Base-by-base conservation (phyloP, 495 filamentous ascomycete species). In the Penicillium coffeae region DNA sequence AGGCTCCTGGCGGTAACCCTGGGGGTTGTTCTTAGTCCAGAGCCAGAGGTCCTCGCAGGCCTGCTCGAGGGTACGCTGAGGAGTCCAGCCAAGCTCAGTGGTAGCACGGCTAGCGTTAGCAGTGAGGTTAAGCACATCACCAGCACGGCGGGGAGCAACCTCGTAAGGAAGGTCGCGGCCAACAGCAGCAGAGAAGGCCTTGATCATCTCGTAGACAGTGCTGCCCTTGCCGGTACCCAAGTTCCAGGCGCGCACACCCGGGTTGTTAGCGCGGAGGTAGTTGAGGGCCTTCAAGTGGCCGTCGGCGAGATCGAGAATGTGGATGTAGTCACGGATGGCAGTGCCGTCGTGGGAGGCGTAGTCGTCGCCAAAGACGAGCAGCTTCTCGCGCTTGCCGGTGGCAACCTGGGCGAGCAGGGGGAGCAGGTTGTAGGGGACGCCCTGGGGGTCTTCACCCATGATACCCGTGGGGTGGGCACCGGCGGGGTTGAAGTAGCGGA, bases 361-460 rank as follows among this genome's bases (percentile, higher is more conserved):
- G 76, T 98, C 93, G 58, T 92, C 87, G 44, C 93, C 93, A 66
- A 92, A 98, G 12, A 98, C 90, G 42, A 94, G 68, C 45, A 98
- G 76, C 75, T 96, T 97, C 62, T 95, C 89, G 51, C 93, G 82
- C 67, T 95, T 90, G 50, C 93, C 94, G 21, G 92, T 89, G 27
- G 93, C 93, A 13, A 98, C 93, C 72, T 97, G 93, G 30, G 90
- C 93, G 21, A 97, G 79, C 51, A 98, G 76, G 7, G 93, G 93
- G 16, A 98, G 82, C 48, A 98, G 76, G 75, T 98, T 98, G 77
- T 89, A 97, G 2, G 93, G 93, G 21, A 95, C 84, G 52, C 93
- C 93, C 66, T 92, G 87, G 27, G 93, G 93, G 69, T 98, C 91
- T 71, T 98, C 93, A 45, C 93, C 93, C 94, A 98, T 98, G 69